Evolutionary conservation across 371 early-diverging fungal species (phyloP).

Genomic region (Batkoa obscura): DNA sequence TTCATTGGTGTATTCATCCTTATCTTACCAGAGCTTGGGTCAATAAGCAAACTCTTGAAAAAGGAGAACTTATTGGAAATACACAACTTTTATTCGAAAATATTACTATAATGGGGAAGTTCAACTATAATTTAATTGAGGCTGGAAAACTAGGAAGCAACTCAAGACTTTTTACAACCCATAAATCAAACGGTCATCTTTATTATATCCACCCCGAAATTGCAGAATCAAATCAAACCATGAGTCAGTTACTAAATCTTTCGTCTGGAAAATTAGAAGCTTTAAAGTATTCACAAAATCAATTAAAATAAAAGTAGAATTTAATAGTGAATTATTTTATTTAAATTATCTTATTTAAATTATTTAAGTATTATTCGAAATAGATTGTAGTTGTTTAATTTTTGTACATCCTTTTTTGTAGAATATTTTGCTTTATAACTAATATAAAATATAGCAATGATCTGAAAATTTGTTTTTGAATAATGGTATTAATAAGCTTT

Average conservation of each 20-base stretch:
- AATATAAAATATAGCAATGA: no score
- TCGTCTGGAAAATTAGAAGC: not conserved
- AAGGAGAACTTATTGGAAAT: not conserved
- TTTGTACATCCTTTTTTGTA: no score
- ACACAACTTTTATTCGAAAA: not conserved
- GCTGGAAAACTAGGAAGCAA: not conserved
- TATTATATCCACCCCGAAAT: not conserved
- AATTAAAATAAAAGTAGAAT: not conserved
- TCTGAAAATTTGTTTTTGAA: no score
- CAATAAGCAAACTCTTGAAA: not conserved
- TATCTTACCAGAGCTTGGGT: not conserved
- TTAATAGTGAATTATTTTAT: not conserved
- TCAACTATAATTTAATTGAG: not conserved
- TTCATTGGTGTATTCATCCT: constrained; percentile 6
- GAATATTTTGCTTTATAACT: no score
- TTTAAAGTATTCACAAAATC: not conserved
- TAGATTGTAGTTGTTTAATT: no score
- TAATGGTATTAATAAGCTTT: no score
- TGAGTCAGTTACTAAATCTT: not conserved
- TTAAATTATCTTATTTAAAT: constrained; percentile 6
- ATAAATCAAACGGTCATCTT: not conserved
- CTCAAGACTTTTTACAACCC: not conserved
- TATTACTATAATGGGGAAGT: not conserved
- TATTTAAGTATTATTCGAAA: no score
- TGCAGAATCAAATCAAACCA: not conserved